Evolutionary conservation across 169 alveolate genomes (phyloP).

Genomic region (Cryptosporidium baileyi): DNA sequence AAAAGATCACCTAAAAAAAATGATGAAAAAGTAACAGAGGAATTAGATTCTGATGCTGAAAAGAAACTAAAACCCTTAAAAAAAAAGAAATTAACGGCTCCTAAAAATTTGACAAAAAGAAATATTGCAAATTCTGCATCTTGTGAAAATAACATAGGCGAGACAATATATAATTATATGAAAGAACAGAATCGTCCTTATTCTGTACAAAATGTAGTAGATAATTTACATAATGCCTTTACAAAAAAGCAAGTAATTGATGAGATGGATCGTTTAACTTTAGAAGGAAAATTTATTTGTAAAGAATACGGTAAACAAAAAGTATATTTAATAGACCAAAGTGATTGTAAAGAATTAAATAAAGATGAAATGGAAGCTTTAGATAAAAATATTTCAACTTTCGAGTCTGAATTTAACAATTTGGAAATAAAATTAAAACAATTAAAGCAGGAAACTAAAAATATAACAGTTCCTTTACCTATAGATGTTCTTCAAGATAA

Average conservation of each 20-base stretch:
- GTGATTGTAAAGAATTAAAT: conserved; percentile 67
- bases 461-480: conserved; percentile 35
- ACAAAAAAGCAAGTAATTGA: conserved; percentile 76
- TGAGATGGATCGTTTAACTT: conserved; percentile 78
- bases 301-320: conserved; percentile 85
- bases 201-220: conserved; percentile 80
- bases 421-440: conserved; percentile 30
- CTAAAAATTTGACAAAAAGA: conserved; percentile 50
- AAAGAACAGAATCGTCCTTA: conserved; percentile 81
- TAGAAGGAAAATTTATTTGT: conserved; percentile 75
- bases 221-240: conserved; percentile 77
- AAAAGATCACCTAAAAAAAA: conserved; percentile 72
- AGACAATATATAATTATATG: conserved; percentile 79
- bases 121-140: background rate
- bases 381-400: conserved; percentile 8
- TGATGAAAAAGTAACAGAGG: background rate
- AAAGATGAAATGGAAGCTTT: conserved; percentile 62
- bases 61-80: conserved; percentile 3
- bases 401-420: conserved; percentile 24
- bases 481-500: conserved; percentile 39
- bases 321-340: conserved; percentile 80
- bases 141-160: background rate
- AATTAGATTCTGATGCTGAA: conserved; percentile 31
- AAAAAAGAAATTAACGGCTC: conserved; percentile 30
- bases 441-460: conserved; percentile 51